These are phyloP conservation scores for Hypoxylon lienhwacheense DNA, from an alignment of 495 filamentous ascomycete species.

Conservation along the genomic window DNA sequence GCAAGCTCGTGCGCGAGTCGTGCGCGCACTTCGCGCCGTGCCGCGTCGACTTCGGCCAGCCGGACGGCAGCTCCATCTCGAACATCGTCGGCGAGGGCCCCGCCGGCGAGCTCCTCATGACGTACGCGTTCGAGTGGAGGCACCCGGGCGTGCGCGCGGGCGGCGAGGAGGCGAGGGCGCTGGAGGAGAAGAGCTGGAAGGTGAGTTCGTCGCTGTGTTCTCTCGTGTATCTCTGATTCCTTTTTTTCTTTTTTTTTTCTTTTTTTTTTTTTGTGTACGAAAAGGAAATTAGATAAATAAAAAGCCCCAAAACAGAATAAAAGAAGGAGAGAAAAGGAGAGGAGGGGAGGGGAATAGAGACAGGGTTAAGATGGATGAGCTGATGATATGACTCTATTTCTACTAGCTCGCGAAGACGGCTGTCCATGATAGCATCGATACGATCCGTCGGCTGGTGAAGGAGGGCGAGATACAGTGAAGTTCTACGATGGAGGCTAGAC, in stretches of 20 bases:
- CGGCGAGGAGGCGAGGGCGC: constrained; percentile 32
- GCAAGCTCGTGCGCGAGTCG: constrained; percentile 27
- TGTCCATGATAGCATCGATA: constrained; percentile 45
- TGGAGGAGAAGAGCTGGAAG: constrained; percentile 39
- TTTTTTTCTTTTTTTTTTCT: too few species aligned
- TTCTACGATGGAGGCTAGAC: too few species aligned
- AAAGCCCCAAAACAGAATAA: too few species aligned
- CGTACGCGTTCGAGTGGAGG: constrained; percentile 47
- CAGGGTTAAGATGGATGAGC: not conserved
- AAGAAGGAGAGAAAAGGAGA: too few species aligned
- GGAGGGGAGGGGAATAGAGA: too few species aligned
- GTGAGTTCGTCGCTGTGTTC: constrained; percentile 27
- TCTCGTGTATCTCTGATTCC: too few species aligned
- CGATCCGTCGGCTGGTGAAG: constrained; percentile 38
- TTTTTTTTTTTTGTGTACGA: too few species aligned
- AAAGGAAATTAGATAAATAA: too few species aligned
- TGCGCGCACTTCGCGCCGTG: constrained; percentile 39
- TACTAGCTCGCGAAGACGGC: constrained; percentile 47
- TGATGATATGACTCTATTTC: too few species aligned
- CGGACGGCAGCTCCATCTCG: constrained; percentile 42
- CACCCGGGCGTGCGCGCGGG: constrained; percentile 36
- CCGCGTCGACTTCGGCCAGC: constrained; percentile 43
- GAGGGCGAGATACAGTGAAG: constrained; percentile 37
- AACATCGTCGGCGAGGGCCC: constrained; percentile 41
- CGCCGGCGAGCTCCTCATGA: constrained; percentile 42